A percentile compares a stretch with the other conserved stretches of the same genome.
These are phyloP conservation scores for Sutorius eximius DNA, from an alignment of 1,284 basidiomycete species.

Conservation along the genomic window DNA sequence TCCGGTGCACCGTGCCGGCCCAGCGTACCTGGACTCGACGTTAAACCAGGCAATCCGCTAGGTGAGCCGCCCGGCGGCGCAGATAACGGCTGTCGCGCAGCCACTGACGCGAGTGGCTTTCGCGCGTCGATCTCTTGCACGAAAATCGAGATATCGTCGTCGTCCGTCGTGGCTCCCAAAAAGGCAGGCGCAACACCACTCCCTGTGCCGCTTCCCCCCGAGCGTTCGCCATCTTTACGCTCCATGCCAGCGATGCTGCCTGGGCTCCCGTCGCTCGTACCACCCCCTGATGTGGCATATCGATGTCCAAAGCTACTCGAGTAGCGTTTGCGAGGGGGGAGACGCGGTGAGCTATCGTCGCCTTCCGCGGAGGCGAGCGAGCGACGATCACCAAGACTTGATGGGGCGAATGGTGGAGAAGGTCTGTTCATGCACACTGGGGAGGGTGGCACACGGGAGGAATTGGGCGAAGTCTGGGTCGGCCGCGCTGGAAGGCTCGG, in stretches of 20 bases:
- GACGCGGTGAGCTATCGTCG: constrained; percentile 31
- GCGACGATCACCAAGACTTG: constrained; percentile 46
- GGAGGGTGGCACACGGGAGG: constrained; percentile 46
- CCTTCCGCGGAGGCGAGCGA: constrained; percentile 38
- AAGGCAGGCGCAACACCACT: constrained; percentile 36
- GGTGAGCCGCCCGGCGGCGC: neutral
- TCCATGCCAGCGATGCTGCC: constrained; percentile 28
- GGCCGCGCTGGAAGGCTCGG: constrained; percentile 38
- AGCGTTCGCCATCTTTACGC: constrained; percentile 25
- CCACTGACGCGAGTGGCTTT: constrained; percentile 48
- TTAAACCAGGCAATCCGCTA: neutral
- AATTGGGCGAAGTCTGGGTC: constrained; percentile 39
- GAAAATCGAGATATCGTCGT: constrained; percentile 74
- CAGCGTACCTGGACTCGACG: constrained; percentile 5
- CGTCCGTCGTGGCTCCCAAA: constrained; percentile 54
- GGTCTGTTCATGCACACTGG: constrained; percentile 42
- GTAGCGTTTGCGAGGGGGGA: constrained; percentile 50
- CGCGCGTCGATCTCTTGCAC: constrained; percentile 71
- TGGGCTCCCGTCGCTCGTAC: constrained; percentile 40
- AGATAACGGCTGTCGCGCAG: constrained; percentile 18
- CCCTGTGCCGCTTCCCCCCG: constrained; percentile 8
- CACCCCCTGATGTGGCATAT: constrained; percentile 47
- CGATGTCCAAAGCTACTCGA: constrained; percentile 74
- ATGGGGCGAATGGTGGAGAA: constrained; percentile 48
- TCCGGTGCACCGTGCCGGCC: constrained; percentile 2